Conservation (phyloP, 108 stramenopile species). For the Seminavis robusta region DNA sequence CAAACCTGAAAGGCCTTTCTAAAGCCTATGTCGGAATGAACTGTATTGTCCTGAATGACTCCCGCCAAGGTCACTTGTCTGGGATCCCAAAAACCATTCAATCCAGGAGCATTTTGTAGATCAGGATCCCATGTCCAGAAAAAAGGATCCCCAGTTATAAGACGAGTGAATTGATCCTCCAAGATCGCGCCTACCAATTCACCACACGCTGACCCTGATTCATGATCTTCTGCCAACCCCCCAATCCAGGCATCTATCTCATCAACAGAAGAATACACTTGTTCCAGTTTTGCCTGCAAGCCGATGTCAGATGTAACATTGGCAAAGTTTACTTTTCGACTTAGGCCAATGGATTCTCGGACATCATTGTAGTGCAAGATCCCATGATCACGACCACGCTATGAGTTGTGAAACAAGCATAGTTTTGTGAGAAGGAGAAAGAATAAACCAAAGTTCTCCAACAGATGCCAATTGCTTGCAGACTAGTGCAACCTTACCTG, state of each 20-base stretch:
- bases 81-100: too few relatives aligned
- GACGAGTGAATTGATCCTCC: conserved; percentile 17
- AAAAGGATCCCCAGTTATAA: conserved; percentile 27
- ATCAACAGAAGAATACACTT: conserved; percentile 15
- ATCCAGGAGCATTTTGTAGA: too few relatives aligned
- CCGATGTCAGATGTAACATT: conserved; percentile 9
- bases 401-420: too few relatives aligned
- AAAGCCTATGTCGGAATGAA: too few relatives aligned
- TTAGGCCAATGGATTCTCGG: conserved; percentile 14
- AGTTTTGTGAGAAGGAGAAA: too few relatives aligned
- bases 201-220: not conserved
- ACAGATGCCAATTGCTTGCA: too few relatives aligned
- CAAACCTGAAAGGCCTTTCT: too few relatives aligned
- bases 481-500: too few relatives aligned
- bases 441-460: too few relatives aligned
- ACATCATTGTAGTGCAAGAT: conserved; percentile 24
- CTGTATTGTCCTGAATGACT: too few relatives aligned
- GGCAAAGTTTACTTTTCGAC: not conserved
- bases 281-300: not conserved
- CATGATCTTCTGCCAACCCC: conserved; percentile 13
- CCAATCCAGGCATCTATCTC: conserved; percentile 31
- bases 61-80: too few relatives aligned
- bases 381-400: conserved; percentile 18
- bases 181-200: conserved; percentile 4
- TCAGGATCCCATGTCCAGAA: too few relatives aligned